These are phyloP conservation scores for Diophrys sp. DNA, from an alignment of 73 alveolate species.

Conservation along the genomic window DNA sequence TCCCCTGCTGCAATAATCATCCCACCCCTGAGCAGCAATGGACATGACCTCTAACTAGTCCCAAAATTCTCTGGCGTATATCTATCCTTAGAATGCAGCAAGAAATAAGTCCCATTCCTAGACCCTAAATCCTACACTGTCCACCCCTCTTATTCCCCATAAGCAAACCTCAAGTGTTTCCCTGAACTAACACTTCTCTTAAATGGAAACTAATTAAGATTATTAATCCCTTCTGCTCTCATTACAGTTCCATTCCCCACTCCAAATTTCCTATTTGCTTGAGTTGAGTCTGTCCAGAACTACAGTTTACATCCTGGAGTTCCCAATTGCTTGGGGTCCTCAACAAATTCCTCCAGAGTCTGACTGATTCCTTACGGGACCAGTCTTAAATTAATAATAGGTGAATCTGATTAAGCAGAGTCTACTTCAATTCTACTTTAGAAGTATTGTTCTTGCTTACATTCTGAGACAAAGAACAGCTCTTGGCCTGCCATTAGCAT, in stretches of 20 bases:
- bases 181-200: background rate
- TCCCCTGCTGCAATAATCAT: background rate
- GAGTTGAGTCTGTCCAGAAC: background rate
- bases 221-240: conserved; percentile 1
- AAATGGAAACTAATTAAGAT: background rate
- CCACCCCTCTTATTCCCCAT: background rate
- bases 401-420: background rate
- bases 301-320: background rate
- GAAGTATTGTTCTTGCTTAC: background rate
- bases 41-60: background rate
- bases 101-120: background rate
- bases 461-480: background rate
- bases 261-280: background rate
- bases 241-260: background rate
- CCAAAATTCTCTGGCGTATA: background rate
- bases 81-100: background rate
- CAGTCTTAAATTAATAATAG: background rate
- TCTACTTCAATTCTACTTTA: background rate
- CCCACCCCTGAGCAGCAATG: background rate
- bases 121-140: background rate
- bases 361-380: background rate
- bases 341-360: background rate
- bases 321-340: background rate
- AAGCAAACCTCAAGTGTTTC: background rate
- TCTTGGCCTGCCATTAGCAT: background rate